Percentiles rank a stretch among this genome's conserved stretches.
Conservation (phyloP, 345 rosid species). For the Combretum micranthum region DNA sequence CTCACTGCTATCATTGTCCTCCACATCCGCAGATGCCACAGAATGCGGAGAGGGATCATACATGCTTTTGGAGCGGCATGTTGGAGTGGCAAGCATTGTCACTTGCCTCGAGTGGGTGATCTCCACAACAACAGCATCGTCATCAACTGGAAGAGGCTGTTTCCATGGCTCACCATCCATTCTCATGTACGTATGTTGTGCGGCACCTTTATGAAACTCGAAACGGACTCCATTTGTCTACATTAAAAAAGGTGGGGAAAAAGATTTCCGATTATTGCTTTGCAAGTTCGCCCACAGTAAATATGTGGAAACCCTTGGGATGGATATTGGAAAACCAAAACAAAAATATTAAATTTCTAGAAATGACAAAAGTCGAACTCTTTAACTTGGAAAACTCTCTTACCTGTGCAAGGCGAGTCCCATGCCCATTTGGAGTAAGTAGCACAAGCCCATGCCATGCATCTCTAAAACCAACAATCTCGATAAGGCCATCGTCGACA, state of each 20-base stretch:
- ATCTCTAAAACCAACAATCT: slow-evolving; percentile 43
- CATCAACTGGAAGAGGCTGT: slow-evolving; percentile 59
- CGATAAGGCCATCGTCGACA: slow-evolving; percentile 39
- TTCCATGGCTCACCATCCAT: slow-evolving; percentile 82
- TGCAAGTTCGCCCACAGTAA: neutral
- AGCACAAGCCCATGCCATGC: slow-evolving; percentile 44
- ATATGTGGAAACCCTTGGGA: too few species aligned
- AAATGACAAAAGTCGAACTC: neutral
- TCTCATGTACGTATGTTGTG: slow-evolving; percentile 58
- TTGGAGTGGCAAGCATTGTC: slow-evolving; percentile 51
- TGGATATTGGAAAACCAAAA: too few species aligned
- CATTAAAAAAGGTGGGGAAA: neutral
- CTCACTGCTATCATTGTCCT: slow-evolving; percentile 10
- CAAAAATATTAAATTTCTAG: too few species aligned
- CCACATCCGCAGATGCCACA: neutral
- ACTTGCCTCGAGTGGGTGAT: slow-evolving; percentile 57
- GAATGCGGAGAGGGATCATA: slow-evolving; percentile 30
- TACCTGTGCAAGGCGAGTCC: slow-evolving; percentile 50
- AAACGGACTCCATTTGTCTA: slow-evolving; percentile 55
- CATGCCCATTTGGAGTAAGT: slow-evolving; percentile 38
- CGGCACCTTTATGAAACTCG: slow-evolving; percentile 53
- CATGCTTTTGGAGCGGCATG: slow-evolving; percentile 38
- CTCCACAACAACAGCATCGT: slow-evolving; percentile 52
- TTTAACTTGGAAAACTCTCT: neutral
- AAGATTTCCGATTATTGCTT: neutral